Evolutionary conservation across 371 early-diverging fungal genomes (phyloP), one percentile per base, ranked within the genome.

Genomic region (Mortierella sp.): DNA sequence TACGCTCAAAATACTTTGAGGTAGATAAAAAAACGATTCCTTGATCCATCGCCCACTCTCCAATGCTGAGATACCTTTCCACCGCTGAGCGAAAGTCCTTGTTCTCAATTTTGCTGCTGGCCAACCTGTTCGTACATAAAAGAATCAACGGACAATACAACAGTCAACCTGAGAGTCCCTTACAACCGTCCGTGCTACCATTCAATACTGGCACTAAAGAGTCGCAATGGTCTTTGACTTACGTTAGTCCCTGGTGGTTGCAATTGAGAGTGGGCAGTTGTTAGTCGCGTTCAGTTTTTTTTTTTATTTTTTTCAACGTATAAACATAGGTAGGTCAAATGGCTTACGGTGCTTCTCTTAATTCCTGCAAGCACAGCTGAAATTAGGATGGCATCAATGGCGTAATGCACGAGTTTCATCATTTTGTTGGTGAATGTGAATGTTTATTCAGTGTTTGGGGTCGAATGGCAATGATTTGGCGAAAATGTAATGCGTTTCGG

Each of bases 281-380:
- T 37, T 21, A 9, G 58, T 34, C 44, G 2, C 34, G 34, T 57
- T 57, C 30, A 32, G 14, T 43, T 28, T 24, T 21, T 43, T 44
- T 21, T 19, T n/a, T n/a, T n/a, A n/a, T n/a, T n/a, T n/a, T n/a
- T n/a, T n/a, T n/a, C n/a, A n/a, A n/a, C n/a, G n/a, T n/a, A n/a
- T n/a, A n/a, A n/a, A n/a, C n/a, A n/a, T 32, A 3, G 21, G 23
- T n/a, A 37, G 44, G 4, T 1, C 7, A 34, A 23, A 23, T 19
- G 26, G 46, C 61, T 56, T 19, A 92, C 94, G 0, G 92, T 85
- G 58, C 89, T 86, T 56, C 91, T 82, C 51, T 86, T 90, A 47
- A 92, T 89, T 11, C 93, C 92, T 6, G 94, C 94, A 55, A 93
- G 83, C 6, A 86, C 86, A 6, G 91, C 84, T 2, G 93, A 91